Percentiles rank a stretch among this genome's conserved stretches.
Evolutionary conservation across 495 filamentous ascomycete species (phyloP).

Genomic region (Aspergillus hancockii): DNA sequence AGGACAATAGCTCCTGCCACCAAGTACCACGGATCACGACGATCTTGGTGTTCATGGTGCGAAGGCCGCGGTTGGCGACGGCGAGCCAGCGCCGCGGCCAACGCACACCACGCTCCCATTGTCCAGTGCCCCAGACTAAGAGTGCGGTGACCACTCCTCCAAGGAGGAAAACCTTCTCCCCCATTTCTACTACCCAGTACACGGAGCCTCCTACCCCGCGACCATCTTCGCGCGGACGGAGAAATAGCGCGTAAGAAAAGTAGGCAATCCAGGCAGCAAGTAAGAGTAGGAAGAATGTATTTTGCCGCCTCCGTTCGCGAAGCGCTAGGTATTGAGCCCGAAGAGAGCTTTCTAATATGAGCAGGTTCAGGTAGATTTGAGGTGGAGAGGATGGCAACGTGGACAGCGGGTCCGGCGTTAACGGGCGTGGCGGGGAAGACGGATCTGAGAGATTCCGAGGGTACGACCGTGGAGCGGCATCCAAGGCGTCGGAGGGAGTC

Average conservation of each 20-base stretch:
- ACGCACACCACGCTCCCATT: slow-evolving; percentile 91
- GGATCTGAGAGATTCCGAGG: slow-evolving; percentile 32
- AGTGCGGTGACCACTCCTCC: slow-evolving; percentile 80
- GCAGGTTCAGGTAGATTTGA: slow-evolving; percentile 98
- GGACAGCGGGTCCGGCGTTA: slow-evolving; percentile 70
- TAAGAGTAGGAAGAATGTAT: slow-evolving; percentile 89
- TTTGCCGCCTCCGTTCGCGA: slow-evolving; percentile 83
- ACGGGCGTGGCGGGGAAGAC: slow-evolving; percentile 38
- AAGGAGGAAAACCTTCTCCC: slow-evolving; percentile 83
- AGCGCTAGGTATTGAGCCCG: slow-evolving; percentile 90
- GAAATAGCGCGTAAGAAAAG: slow-evolving; percentile 84
- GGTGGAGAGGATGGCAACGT: slow-evolving; percentile 85
- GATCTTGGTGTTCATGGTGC: slow-evolving; percentile 92
- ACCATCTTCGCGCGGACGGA: slow-evolving; percentile 88
- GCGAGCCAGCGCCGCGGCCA: slow-evolving; percentile 93
- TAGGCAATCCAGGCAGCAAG: slow-evolving; percentile 76
- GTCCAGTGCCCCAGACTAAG: slow-evolving; percentile 88
- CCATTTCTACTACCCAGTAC: slow-evolving; percentile 91
- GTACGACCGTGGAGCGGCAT: slow-evolving; percentile 31
- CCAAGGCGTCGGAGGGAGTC: slow-evolving; percentile 40
- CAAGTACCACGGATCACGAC: slow-evolving; percentile 83
- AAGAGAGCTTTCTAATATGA: slow-evolving; percentile 93
- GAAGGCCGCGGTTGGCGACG: slow-evolving; percentile 83
- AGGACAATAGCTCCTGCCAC: slow-evolving; percentile 73
- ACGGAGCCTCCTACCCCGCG: slow-evolving; percentile 85